These are phyloP conservation scores for Rhododendron vialii DNA, from an alignment of 148 eudicot genomes.

Conservation along the genomic window DNA sequence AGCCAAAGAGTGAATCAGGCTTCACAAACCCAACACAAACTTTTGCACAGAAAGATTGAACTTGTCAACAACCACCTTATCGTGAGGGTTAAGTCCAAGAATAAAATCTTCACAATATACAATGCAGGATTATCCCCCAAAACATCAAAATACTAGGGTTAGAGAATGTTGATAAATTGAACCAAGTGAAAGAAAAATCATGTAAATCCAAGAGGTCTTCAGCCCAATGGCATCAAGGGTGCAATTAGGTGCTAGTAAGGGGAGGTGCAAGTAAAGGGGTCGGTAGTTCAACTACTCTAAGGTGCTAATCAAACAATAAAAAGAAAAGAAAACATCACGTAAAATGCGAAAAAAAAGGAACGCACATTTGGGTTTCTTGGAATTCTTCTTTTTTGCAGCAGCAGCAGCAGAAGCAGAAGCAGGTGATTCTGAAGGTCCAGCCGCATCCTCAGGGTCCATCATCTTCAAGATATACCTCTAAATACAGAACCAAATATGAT, in stretches of 20 bases:
- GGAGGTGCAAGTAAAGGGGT: neutral
- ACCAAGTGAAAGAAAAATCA: neutral
- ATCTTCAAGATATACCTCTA: constrained; percentile 16
- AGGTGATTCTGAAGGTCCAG: constrained; percentile 26
- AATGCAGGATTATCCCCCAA: neutral
- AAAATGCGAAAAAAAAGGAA: neutral
- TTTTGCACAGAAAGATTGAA: neutral
- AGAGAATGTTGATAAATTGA: neutral
- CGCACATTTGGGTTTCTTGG: constrained; percentile 48
- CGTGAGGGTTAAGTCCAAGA: neutral
- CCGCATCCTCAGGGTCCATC: constrained; percentile 28
- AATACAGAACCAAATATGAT: neutral
- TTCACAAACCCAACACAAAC: neutral
- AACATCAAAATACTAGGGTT: neutral
- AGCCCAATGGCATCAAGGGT: neutral
- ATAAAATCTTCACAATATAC: neutral
- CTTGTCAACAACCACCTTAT: neutral
- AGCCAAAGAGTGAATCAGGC: neutral
- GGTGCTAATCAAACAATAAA: neutral
- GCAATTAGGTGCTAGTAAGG: neutral
- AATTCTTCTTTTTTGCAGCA: constrained; percentile 11
- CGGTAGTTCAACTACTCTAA: neutral
- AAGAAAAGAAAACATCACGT: neutral
- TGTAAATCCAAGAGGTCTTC: neutral
- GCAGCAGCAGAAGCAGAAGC: constrained; percentile 2